Conservation (phyloP, 1,284 basidiomycete genomes). For the Sporisorium exsertum region DNA sequence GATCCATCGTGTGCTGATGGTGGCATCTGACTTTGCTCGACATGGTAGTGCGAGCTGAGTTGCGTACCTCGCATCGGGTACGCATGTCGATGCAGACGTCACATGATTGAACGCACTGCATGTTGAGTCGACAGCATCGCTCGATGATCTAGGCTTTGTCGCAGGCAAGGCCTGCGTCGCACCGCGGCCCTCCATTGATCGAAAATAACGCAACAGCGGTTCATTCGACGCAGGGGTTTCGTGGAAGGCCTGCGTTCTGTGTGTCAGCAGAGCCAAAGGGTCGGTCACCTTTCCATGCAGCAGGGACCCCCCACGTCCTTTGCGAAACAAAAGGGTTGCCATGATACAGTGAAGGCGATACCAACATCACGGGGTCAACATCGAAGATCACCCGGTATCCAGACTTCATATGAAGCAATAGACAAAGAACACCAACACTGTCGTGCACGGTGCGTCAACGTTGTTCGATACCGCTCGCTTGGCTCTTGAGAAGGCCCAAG, state of each 20-base stretch:
- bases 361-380: not conserved
- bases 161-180: no score
- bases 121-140: not conserved
- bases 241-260: no score
- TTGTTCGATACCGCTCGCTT: not conserved
- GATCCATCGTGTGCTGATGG: not conserved
- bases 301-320: not conserved
- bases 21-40: not conserved
- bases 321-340: no score
- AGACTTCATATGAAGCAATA: not conserved
- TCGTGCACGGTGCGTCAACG: not conserved
- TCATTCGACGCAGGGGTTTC: not conserved
- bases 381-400: not conserved
- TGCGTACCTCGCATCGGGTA: not conserved
- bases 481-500: not conserved
- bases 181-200: not conserved
- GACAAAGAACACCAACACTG: not conserved
- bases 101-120: no score
- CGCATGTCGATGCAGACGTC: not conserved
- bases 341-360: no score
- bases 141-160: not conserved
- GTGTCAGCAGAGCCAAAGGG: not conserved
- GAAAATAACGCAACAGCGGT: not conserved
- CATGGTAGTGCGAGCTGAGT: not conserved
- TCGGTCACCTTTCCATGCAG: not conserved